A percentile compares a stretch with the other conserved stretches of the same genome.
phyloP scores from a whole-genome alignment of 441 rosid genomes.

The Mallotus repandus region DNA sequence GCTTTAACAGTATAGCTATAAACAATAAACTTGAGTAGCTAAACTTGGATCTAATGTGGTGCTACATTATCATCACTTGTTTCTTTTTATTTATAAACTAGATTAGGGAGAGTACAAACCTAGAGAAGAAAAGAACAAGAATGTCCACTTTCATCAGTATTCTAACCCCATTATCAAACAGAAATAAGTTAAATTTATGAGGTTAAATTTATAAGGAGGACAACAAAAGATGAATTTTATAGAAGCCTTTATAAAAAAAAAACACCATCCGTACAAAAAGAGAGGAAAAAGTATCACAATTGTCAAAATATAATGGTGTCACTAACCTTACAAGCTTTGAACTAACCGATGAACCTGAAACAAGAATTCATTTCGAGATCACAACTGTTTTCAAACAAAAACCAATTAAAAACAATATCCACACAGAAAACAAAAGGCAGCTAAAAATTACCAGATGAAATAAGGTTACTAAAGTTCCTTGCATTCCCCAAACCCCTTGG shows the following conservation, averaged over 20 bases:
- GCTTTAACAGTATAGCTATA: background rate
- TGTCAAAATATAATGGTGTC: background rate
- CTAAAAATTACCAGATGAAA: constrained; percentile 46
- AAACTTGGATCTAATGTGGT: background rate
- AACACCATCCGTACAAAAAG: background rate
- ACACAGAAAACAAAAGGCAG: background rate
- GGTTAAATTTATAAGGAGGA: no score
- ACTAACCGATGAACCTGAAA: constrained; percentile 50
- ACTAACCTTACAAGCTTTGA: constrained; percentile 48
- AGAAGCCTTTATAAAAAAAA: no score
- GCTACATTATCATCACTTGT: background rate
- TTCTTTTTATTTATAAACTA: no score
- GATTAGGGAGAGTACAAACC: background rate
- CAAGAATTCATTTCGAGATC: constrained; percentile 1
- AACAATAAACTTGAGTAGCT: background rate
- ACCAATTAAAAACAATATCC: background rate
- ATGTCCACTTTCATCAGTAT: background rate
- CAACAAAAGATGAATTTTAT: no score
- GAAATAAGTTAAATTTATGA: no score
- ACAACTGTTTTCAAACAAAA: background rate
- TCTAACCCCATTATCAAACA: background rate
- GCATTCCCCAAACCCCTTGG: constrained; percentile 39
- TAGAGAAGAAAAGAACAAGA: background rate
- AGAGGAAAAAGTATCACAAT: constrained; percentile 1
- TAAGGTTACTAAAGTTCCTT: constrained; percentile 45